Evolutionary conservation across 345 rosid genomes (phyloP).

Genomic region (Linum usitatissimum): DNA sequence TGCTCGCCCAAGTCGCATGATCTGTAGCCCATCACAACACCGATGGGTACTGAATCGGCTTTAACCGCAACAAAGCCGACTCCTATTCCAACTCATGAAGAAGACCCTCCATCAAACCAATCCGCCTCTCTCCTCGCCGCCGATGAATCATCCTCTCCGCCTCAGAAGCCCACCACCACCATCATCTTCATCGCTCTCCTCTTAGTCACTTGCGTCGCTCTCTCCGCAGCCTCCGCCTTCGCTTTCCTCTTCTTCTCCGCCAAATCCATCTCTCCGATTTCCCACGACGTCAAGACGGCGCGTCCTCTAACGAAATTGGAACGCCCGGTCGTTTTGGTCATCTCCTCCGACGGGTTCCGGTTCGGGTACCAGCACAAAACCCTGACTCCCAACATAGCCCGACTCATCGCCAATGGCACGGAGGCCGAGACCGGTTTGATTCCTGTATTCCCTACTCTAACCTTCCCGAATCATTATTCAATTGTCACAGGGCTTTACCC

Average conservation of each 20-base stretch:
- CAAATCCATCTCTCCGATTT: background rate
- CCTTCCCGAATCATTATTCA: background rate
- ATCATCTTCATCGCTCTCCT: background rate
- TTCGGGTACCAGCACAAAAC: background rate
- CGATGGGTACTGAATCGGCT: conserved; percentile 31
- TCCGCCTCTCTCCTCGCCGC: background rate
- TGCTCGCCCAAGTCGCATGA: too few relatives aligned
- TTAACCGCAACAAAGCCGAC: conserved; percentile 29
- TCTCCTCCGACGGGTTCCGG: background rate
- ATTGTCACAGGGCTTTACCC: background rate
- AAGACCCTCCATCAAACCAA: conserved; percentile 21
- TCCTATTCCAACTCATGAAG: conserved; percentile 26
- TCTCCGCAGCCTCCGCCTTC: background rate
- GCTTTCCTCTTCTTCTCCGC: background rate
- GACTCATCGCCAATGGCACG: background rate
- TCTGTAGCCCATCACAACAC: too few relatives aligned
- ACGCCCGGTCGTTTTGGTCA: background rate
- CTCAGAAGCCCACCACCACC: background rate
- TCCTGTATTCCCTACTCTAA: background rate
- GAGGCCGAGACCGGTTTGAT: background rate
- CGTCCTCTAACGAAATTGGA: background rate
- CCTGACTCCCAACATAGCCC: background rate
- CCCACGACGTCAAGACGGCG: background rate
- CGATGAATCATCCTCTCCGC: background rate
- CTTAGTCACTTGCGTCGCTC: background rate